phyloP scores from a whole-genome alignment of 2,329 filamentous ascomycete genomes.

The Colletotrichum sp. region DNA sequence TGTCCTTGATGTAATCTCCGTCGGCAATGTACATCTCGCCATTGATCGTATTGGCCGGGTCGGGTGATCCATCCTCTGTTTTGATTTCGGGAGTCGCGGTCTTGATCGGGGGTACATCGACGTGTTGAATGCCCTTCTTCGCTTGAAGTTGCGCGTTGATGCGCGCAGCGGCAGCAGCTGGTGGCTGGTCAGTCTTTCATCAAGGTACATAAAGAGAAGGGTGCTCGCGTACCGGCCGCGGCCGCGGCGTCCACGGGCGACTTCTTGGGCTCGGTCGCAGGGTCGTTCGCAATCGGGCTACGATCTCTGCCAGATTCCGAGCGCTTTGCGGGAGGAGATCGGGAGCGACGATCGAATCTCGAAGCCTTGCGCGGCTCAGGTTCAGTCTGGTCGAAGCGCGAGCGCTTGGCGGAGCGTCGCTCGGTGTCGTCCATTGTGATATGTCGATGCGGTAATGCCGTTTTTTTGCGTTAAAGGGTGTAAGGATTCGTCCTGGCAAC shows the following conservation, averaged over 20 bases:
- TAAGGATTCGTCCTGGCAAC: background rate
- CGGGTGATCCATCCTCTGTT: conserved; percentile 39
- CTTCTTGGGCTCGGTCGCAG: conserved; percentile 47
- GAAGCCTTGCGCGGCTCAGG: conserved; percentile 77
- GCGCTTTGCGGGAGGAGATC: conserved; percentile 74
- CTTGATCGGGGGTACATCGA: conserved; percentile 84
- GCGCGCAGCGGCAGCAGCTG: conserved; percentile 85
- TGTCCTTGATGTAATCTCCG: conserved; percentile 98
- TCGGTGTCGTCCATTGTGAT: conserved; percentile 74
- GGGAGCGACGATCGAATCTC: conserved; percentile 90
- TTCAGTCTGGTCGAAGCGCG: conserved; percentile 92
- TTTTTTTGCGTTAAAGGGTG: background rate
- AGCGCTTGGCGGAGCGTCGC: conserved; percentile 76
- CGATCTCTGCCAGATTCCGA: conserved; percentile 77
- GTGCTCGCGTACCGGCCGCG: conserved; percentile 70
- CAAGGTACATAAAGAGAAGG: background rate
- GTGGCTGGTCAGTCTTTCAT: conserved; percentile 29
- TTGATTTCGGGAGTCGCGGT: conserved; percentile 54
- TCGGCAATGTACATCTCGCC: conserved; percentile 93
- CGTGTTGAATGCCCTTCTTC: conserved; percentile 88
- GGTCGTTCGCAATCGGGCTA: conserved; percentile 68
- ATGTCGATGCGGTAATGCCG: background rate
- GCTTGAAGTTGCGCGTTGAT: conserved; percentile 85
- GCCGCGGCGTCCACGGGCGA: conserved; percentile 70
- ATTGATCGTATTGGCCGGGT: conserved; percentile 65